Base-by-base conservation (phyloP, 1,284 basidiomycete genomes). In the Ustilago lituana region DNA sequence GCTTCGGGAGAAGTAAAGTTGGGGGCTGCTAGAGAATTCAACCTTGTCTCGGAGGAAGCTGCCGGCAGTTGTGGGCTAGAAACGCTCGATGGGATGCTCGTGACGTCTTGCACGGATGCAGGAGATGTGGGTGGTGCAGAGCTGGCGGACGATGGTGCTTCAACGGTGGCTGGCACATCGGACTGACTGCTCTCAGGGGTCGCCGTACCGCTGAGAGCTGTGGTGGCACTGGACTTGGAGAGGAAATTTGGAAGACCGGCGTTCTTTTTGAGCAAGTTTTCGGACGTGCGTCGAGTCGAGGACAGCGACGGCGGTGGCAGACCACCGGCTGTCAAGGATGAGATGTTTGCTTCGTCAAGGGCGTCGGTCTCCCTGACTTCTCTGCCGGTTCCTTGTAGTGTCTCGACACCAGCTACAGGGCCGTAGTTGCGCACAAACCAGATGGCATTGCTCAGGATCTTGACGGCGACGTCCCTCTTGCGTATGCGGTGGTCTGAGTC, bases 381-480 rank as follows among this genome's bases (percentile, higher is more conserved):
- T 2, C 5, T 48, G 20, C 24, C 20, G 1, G 44, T 5, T n/a
- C 29, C 40, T n/a, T 45, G 15, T 2, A 65, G 32, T 3, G 56
- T 41, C 22, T 66, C 62, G 19, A 66, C 59, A 32, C 68, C 68
- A 3, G 63, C 63, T 0, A 47, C 41, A 4, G 73, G 62, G 6
- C 68, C 68, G 29, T 75, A 75, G 38, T 65, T 65, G 39, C 69
- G 64, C 6, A 74, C 75, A 22, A 74, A 70, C 76, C 76, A 78
- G 17, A 74, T 59, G 35, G 76, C 76, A 35, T 78, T 78, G 60
- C 63, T 65, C 9, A 78, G 48, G 31, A 78, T 70, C 57, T 66
- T 70, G 48, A 78, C 49, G 15, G 76, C 76, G 3, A 78, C 74
- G 39, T 78, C 76, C 14, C 76, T 50, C 27, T 78, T 78, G n/a